phyloP scores from a whole-genome alignment of 192 early-diverging fungal species.

The Mortierella claussenii region DNA sequence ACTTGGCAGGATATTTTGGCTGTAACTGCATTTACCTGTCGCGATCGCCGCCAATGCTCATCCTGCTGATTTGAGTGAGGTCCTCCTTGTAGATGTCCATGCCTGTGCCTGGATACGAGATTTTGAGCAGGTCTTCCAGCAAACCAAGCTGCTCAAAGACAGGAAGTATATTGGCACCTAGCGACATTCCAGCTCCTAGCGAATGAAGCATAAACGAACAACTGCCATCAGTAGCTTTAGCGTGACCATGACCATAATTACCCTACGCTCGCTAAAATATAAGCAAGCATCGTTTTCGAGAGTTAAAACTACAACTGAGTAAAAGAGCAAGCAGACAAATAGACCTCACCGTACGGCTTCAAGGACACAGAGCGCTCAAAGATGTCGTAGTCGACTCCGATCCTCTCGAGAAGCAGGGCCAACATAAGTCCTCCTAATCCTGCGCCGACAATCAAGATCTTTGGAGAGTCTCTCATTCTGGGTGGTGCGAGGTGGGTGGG shows the following conservation, averaged over 20 bases:
- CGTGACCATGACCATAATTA: too few relatives aligned
- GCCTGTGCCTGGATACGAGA: slow-evolving; percentile 8
- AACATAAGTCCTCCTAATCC: slow-evolving; percentile 20
- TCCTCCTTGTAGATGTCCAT: slow-evolving; percentile 22
- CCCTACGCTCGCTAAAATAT: not conserved
- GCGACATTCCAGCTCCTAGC: slow-evolving; percentile 6
- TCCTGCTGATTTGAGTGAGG: not conserved
- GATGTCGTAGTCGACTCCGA: slow-evolving; percentile 16
- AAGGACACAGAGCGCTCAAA: slow-evolving; percentile 13
- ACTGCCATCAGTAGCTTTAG: too few relatives aligned
- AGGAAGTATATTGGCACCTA: slow-evolving; percentile 18
- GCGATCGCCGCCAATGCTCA: not conserved
- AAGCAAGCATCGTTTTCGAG: not conserved
- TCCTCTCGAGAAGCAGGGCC: slow-evolving; percentile 11
- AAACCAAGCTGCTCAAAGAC: slow-evolving; percentile 35
- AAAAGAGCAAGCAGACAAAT: not conserved
- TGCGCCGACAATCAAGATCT: slow-evolving; percentile 37
- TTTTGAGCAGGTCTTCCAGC: slow-evolving; percentile 13
- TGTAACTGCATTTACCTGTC: too few relatives aligned
- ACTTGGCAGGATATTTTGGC: not conserved
- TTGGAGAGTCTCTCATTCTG: too few relatives aligned
- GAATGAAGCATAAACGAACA: not conserved
- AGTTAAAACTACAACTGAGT: not conserved
- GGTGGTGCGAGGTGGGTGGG: too few relatives aligned
- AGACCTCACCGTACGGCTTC: slow-evolving; percentile 24